Conservation (phyloP, 2,329 filamentous ascomycete genomes). For the Periconia digitata region DNA sequence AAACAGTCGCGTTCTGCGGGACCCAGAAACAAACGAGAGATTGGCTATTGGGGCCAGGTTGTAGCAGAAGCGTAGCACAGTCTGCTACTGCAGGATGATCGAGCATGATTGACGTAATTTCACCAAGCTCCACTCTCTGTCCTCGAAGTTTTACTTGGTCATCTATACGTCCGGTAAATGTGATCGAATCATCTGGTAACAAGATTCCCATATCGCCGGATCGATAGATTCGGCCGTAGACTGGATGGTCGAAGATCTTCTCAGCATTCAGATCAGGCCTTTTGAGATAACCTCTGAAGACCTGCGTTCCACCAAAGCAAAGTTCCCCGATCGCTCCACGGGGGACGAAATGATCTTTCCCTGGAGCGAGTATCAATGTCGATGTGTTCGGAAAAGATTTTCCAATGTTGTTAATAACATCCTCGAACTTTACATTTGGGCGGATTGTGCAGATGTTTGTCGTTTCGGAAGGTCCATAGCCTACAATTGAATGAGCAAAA, state of each 20-base stretch:
- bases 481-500: slow-evolving; percentile 15
- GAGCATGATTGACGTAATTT: slow-evolving; percentile 68
- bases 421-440: slow-evolving; percentile 56
- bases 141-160: slow-evolving; percentile 82
- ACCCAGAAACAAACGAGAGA: slow-evolving; percentile 70
- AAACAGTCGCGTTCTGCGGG: slow-evolving; percentile 31
- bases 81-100: slow-evolving; percentile 57
- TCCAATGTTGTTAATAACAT: slow-evolving; percentile 76
- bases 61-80: slow-evolving; percentile 64
- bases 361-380: slow-evolving; percentile 61
- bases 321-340: slow-evolving; percentile 77
- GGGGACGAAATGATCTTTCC: slow-evolving; percentile 54
- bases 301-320: slow-evolving; percentile 83
- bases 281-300: slow-evolving; percentile 73
- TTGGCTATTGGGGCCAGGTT: slow-evolving; percentile 49
- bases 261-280: slow-evolving; percentile 61
- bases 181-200: slow-evolving; percentile 72
- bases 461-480: slow-evolving; percentile 82
- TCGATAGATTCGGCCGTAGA: slow-evolving; percentile 74
- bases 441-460: slow-evolving; percentile 85
- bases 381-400: slow-evolving; percentile 75
- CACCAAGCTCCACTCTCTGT: slow-evolving; percentile 75
- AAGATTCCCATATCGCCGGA: slow-evolving; percentile 82
- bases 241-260: slow-evolving; percentile 70
- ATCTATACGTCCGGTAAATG: slow-evolving; percentile 73